A percentile compares a stretch with the other conserved stretches of the same genome.
Conservation (phyloP, 2,329 filamentous ascomycete species). For the Berkeleyomyces rouxiae region DNA sequence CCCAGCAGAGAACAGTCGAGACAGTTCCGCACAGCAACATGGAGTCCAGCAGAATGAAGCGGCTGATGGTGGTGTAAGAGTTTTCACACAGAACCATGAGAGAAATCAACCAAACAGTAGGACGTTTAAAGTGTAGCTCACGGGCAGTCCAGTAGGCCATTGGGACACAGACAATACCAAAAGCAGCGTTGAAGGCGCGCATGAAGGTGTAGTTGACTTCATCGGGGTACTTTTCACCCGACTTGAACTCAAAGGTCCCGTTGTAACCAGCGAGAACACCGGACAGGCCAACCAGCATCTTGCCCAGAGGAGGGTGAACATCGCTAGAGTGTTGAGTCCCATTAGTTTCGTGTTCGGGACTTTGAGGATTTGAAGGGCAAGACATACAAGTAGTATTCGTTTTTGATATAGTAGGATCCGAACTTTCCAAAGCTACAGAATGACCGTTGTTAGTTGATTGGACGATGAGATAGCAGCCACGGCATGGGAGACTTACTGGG, state of each 20-base stretch:
- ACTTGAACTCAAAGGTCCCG: slow-evolving; percentile 98
- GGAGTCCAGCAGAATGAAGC: slow-evolving; percentile 94
- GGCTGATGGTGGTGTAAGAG: slow-evolving; percentile 96
- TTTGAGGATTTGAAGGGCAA: not conserved
- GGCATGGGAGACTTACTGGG: slow-evolving; percentile 33
- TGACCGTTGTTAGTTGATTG: not conserved
- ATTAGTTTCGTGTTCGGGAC: not conserved
- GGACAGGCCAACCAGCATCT: slow-evolving; percentile 94
- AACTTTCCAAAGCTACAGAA: slow-evolving; percentile 73
- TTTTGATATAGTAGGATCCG: slow-evolving; percentile 95
- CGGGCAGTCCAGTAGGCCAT: slow-evolving; percentile 90
- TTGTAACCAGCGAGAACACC: slow-evolving; percentile 96
- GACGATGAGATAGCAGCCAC: not conserved
- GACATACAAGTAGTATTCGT: slow-evolving; percentile 79
- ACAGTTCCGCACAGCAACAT: slow-evolving; percentile 99
- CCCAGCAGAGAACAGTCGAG: slow-evolving; percentile 91
- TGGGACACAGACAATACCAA: slow-evolving; percentile 82
- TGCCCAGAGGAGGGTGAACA: slow-evolving; percentile 85
- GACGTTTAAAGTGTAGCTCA: slow-evolving; percentile 71
- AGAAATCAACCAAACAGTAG: slow-evolving; percentile 86
- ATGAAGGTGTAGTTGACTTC: slow-evolving; percentile 97
- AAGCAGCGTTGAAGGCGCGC: slow-evolving; percentile 92
- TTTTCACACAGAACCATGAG: slow-evolving; percentile 98
- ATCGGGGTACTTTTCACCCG: slow-evolving; percentile 82
- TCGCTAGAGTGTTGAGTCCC: slow-evolving; percentile 17